Conservation (phyloP, 148 eudicot species). For the Arctostaphylos glauca region DNA sequence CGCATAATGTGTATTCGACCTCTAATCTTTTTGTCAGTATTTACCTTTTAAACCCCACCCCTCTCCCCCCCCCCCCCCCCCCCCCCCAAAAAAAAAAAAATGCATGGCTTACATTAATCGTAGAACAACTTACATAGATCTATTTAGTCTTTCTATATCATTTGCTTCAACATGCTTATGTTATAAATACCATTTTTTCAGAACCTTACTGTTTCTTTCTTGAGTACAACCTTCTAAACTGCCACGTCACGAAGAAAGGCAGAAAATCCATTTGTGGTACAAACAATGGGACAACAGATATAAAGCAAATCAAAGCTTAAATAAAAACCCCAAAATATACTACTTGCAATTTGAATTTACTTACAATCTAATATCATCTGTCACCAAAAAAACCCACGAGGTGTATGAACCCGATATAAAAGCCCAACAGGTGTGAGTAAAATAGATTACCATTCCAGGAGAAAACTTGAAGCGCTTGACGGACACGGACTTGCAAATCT, state of each 20-base stretch:
- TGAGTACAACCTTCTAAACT: no score
- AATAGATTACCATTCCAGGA: conserved; percentile 79
- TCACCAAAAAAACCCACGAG: not conserved
- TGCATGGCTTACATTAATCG: not conserved
- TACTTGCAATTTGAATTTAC: not conserved
- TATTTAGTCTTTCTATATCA: no score
- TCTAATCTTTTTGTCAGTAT: not conserved
- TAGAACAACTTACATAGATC: no score
- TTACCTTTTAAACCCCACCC: no score
- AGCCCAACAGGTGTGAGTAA: not conserved
- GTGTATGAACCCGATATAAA: not conserved
- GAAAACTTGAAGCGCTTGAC: conserved; percentile 87
- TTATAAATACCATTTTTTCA: not conserved
- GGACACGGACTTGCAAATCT: conserved; percentile 40
- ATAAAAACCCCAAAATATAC: no score
- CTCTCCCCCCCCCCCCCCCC: not conserved
- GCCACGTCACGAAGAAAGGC: no score
- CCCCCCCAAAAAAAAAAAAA: not conserved
- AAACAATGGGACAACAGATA: no score
- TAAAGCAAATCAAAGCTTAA: no score
- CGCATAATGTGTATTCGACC: not conserved
- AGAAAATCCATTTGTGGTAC: no score
- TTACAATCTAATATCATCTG: not conserved
- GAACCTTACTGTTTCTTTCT: no score
- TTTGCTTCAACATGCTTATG: no score